These are phyloP conservation scores for Malassezia slooffiae DNA, from an alignment of 1,284 basidiomycete genomes.

Conservation along the genomic window DNA sequence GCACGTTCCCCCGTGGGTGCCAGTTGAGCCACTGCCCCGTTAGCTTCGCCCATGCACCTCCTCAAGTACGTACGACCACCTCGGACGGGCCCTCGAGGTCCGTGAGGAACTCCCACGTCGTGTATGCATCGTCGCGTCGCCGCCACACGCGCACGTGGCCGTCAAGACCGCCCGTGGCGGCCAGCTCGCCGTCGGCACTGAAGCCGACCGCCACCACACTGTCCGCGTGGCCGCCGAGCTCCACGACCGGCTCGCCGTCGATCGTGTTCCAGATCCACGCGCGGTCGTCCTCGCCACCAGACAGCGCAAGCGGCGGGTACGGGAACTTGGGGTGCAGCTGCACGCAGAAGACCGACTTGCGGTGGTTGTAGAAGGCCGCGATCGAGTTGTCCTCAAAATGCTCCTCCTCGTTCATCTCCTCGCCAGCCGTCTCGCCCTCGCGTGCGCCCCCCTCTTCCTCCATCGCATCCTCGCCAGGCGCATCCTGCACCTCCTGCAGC, in stretches of 20 bases:
- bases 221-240: conserved; percentile 81
- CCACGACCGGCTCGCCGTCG: conserved; percentile 66
- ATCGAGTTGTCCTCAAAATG: conserved; percentile 41
- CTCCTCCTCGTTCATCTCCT: conserved; percentile 10
- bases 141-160: conserved; percentile 84
- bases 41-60: background rate
- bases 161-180: conserved; percentile 95
- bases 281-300: conserved; percentile 88
- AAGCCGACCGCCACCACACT: conserved; percentile 73
- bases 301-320: conserved; percentile 68
- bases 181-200: conserved; percentile 76
- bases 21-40: conserved; percentile 74
- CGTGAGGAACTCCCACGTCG: conserved; percentile 80
- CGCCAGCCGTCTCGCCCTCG: conserved; percentile 2
- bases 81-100: conserved; percentile 88
- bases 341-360: conserved; percentile 65
- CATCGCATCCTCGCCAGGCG: conserved; percentile 7
- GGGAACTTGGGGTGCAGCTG: conserved; percentile 63
- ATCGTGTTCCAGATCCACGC: conserved; percentile 88
- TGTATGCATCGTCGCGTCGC: conserved; percentile 52
- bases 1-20: conserved; percentile 85
- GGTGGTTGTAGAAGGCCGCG: conserved; percentile 42
- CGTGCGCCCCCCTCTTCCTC: no score
- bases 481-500: conserved; percentile 9
- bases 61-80: conserved; percentile 57